These are phyloP conservation scores for Jatropha multifida DNA, from an alignment of 441 rosid species.

Conservation along the genomic window DNA sequence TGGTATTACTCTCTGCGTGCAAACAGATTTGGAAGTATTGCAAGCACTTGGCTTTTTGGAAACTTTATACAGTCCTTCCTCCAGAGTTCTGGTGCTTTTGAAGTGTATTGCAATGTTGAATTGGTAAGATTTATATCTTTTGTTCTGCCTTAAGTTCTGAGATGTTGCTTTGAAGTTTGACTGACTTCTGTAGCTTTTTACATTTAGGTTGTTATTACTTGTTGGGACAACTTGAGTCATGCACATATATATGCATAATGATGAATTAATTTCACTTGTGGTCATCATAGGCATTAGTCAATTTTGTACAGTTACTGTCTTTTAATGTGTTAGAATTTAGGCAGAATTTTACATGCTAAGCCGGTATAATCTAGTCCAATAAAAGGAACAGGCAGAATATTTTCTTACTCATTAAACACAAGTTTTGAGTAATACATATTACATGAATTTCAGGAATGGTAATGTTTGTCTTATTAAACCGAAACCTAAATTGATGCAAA, in stretches of 20 bases:
- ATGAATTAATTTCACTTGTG: neutral
- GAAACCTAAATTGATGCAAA: neutral
- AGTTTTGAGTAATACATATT: no score
- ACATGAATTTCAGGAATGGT: neutral
- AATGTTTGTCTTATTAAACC: neutral
- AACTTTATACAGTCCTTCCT: conserved; percentile 86
- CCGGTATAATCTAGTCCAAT: no score
- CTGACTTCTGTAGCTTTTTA: neutral
- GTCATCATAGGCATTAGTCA: neutral
- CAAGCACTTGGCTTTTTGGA: conserved; percentile 92
- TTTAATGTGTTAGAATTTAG: neutral
- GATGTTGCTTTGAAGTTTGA: neutral
- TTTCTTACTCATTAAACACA: no score
- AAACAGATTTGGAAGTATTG: conserved; percentile 90
- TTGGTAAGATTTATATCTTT: conserved; percentile 42
- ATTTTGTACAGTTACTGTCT: neutral
- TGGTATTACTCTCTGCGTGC: conserved; percentile 86
- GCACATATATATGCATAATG: neutral
- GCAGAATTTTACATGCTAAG: no score
- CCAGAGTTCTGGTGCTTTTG: conserved; percentile 95
- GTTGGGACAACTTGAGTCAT: neutral
- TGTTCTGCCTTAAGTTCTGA: neutral
- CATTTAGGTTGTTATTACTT: neutral
- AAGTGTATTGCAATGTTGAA: conserved; percentile 72
- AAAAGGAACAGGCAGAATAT: no score